Evolutionary conservation across 83 land plant genomes (phyloP), one percentile per base, ranked within the genome.

Genomic region (Picea abies): DNA sequence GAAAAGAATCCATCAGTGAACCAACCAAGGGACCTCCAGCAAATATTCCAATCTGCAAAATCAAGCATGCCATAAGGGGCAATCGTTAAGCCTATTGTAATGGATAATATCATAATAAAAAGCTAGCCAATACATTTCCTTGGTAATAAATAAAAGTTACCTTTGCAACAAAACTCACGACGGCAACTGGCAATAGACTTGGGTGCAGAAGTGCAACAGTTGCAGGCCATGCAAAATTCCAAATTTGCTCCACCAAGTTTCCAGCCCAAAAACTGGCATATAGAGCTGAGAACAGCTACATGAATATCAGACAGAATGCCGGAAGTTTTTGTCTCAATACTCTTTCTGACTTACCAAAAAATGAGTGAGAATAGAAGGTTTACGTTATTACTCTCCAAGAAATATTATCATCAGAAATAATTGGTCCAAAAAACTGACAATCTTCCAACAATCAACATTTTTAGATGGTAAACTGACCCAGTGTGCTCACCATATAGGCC

Each of bases 221-320:
- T 44, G 94, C 93, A 85, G 98, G 96, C 90, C 90, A 91, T 81
- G 93, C 95, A 83, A 96, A 94, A 66, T 81, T 92, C 98, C 98
- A 96, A 20, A 89, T 84, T 70, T 93, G 97, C 85, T 96, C 98
- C 63, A 96, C 95, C 73, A 93, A 73, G 80, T 89, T 88, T 35
- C 96, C 96, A 84, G 87, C 92, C 37, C 93, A 71, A 77, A 80
- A 91, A 67, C 83, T 84, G 7, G 93, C 96, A 93, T 95, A 95
- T 25, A 95, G 62, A 69, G 94, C 97, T 95, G 94, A 60, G 35
- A 82, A 26, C 80, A 60, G 60, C 37, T 58, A 78, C 37, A 58
- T 25, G 14, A 26, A 65, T 66, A 66, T 56, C 60, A 56, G 60
- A 56, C 60, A 56, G 16, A 56, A 56, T 56, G 60, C 60, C 15